Conservation (phyloP, 1,284 basidiomycete species). For the Malassezia psittaci region DNA sequence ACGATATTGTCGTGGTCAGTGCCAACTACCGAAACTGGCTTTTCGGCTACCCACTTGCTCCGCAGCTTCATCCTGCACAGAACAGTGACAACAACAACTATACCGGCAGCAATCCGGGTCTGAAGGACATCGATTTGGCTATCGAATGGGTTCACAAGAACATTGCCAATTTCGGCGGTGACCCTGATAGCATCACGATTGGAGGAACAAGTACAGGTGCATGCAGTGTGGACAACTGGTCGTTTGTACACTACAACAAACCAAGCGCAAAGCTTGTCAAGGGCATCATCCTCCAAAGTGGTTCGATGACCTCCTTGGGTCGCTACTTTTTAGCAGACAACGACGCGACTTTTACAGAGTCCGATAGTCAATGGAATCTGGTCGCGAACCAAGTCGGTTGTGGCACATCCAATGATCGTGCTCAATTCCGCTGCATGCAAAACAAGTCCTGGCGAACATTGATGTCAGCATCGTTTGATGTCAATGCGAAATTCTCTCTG, state of each 20-base stretch:
- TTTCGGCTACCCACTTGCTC: constrained; percentile 13
- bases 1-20: constrained; percentile 10
- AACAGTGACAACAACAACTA: constrained; percentile 2
- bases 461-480: constrained; percentile 8
- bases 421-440: constrained; percentile 19
- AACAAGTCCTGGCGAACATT: constrained; percentile 6
- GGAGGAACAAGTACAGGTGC: constrained; percentile 82
- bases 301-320: constrained; percentile 15
- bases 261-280: constrained; percentile 6
- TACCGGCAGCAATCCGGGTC: constrained; percentile 27
- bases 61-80: constrained; percentile 3
- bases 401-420: constrained; percentile 3
- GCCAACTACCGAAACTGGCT: constrained; percentile 20
- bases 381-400: constrained; percentile 14
- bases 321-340: constrained; percentile 2
- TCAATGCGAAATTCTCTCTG: constrained; percentile 11
- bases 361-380: constrained; percentile 8
- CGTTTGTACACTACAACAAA: constrained; percentile 14
- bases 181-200: constrained; percentile 58
- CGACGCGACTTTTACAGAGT: not conserved
- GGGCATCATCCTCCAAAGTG: constrained; percentile 13
- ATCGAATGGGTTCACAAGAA: constrained; percentile 55
- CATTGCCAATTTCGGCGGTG: constrained; percentile 59
- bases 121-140: constrained; percentile 30
- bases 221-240: constrained; percentile 12